phyloP scores from a whole-genome alignment of 179 eudicot species.

The Camellia oleifera region DNA sequence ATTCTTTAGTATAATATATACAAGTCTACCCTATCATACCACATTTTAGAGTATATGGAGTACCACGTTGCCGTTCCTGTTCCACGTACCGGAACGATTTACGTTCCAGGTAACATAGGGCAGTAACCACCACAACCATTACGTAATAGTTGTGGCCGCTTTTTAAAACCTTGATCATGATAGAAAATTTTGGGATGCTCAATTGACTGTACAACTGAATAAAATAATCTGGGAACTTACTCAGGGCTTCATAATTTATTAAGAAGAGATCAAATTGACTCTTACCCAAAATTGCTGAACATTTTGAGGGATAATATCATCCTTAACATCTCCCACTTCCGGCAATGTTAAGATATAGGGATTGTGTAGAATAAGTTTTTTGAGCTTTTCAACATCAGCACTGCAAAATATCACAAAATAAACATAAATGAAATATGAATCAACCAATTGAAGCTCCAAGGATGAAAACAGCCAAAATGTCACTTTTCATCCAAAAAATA shows the following conservation, averaged over 20 bases:
- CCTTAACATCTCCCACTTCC: conserved; percentile 73
- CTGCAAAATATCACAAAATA: conserved; percentile 35
- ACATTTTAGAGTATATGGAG: too few species aligned
- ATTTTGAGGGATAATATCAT: conserved; percentile 79
- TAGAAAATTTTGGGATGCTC: too few species aligned
- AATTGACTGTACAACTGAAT: too few species aligned
- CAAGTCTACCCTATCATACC: too few species aligned
- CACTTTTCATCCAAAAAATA: not conserved
- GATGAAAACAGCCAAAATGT: too few species aligned
- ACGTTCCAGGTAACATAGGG: too few species aligned
- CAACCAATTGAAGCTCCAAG: not conserved
- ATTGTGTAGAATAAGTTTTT: conserved; percentile 84
- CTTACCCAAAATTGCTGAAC: conserved; percentile 93
- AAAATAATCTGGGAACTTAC: not conserved
- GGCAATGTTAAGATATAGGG: conserved; percentile 82
- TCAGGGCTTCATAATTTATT: not conserved
- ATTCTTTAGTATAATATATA: too few species aligned
- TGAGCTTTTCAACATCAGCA: conserved; percentile 90
- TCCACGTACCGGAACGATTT: too few species aligned
- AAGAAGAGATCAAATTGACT: not conserved
- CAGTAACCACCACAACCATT: too few species aligned
- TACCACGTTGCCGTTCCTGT: too few species aligned
- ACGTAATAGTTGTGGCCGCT: too few species aligned
- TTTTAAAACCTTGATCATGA: too few species aligned
- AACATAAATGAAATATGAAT: not conserved